phyloP scores from a whole-genome alignment of 2,329 filamentous ascomycete species.

The Aspergillus neoniger region DNA sequence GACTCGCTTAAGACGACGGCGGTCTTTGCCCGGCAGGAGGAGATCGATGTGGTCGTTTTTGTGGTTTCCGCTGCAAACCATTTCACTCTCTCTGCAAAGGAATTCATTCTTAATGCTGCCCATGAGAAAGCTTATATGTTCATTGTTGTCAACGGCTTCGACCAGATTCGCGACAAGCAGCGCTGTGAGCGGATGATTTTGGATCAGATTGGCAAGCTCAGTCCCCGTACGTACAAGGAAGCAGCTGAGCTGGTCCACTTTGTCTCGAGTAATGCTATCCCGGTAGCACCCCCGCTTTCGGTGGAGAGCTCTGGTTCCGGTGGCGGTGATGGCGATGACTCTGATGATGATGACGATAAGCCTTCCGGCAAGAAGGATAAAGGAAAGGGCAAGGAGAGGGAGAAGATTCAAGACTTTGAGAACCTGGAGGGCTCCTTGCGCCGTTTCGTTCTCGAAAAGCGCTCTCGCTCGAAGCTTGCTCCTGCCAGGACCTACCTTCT shows the following conservation, averaged over 20 bases:
- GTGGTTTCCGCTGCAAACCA: slow-evolving; percentile 97
- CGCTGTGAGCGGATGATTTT: slow-evolving; percentile 90
- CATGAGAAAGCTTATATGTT: slow-evolving; percentile 98
- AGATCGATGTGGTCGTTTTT: slow-evolving; percentile 98
- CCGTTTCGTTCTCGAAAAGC: slow-evolving; percentile 93
- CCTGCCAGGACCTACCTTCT: slow-evolving; percentile 93
- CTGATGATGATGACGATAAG: slow-evolving; percentile 59
- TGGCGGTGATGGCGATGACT: slow-evolving; percentile 58
- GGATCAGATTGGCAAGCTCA: slow-evolving; percentile 84
- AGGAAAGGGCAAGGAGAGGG: slow-evolving; percentile 84
- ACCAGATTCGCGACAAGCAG: slow-evolving; percentile 88
- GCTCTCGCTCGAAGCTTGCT: slow-evolving; percentile 90
- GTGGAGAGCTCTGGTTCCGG: slow-evolving; percentile 52
- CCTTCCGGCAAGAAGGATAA: slow-evolving; percentile 64
- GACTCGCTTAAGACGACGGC: slow-evolving; percentile 97
- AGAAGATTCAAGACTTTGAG: slow-evolving; percentile 87
- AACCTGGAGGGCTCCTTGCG: slow-evolving; percentile 84
- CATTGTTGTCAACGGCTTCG: slow-evolving; percentile 97
- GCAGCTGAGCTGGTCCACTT: slow-evolving; percentile 92
- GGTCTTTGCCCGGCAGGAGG: slow-evolving; percentile 94
- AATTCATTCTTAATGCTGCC: slow-evolving; percentile 94
- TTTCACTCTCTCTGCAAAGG: slow-evolving; percentile 95
- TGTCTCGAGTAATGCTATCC: slow-evolving; percentile 94
- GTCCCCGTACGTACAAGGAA: slow-evolving; percentile 90
- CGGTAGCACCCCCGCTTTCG: slow-evolving; percentile 63